phyloP scores from a whole-genome alignment of 2,329 filamentous ascomycete genomes.

The Fusarium falciforme region DNA sequence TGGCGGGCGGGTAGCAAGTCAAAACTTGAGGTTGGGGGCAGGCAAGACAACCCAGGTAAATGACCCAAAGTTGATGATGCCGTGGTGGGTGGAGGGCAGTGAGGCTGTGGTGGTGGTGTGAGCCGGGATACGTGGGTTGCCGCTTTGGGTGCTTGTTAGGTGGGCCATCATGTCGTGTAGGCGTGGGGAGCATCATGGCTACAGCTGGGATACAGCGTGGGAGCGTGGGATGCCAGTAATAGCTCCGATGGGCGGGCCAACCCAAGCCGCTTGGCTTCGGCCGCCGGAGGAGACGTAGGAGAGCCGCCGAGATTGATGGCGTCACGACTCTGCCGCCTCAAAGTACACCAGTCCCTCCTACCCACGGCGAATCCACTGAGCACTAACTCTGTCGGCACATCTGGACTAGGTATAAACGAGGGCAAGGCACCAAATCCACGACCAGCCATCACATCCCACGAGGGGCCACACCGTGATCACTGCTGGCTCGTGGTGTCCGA shows the following conservation, averaged over 20 bases:
- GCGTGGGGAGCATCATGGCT: conserved; percentile 33
- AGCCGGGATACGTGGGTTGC: conserved; percentile 29
- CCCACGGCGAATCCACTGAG: conserved; percentile 10
- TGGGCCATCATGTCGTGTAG: conserved; percentile 30
- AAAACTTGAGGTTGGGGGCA: conserved; percentile 16
- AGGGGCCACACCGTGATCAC: conserved; percentile 5
- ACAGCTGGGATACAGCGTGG: conserved; percentile 27
- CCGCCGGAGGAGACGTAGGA: conserved; percentile 19
- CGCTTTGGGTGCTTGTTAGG: conserved; percentile 28
- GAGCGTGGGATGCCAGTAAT: conserved; percentile 29
- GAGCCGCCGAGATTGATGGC: conserved; percentile 29
- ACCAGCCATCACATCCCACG: background rate
- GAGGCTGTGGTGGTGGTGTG: conserved; percentile 36
- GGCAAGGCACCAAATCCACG: background rate
- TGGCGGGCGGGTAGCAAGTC: conserved; percentile 26
- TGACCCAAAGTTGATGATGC: conserved; percentile 27
- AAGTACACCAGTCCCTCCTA: background rate
- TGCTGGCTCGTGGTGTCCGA: conserved; percentile 19
- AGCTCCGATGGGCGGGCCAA: conserved; percentile 7
- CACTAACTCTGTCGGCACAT: conserved; percentile 12
- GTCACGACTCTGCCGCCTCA: conserved; percentile 35
- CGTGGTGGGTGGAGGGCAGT: conserved; percentile 11
- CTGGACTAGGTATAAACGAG: conserved; percentile 1
- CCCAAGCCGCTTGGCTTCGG: conserved; percentile 17
- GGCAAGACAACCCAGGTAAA: conserved; percentile 24